Evolutionary conservation across 2,329 filamentous ascomycete species (phyloP).

Genomic region (Gaeumannomyces sp.): DNA sequence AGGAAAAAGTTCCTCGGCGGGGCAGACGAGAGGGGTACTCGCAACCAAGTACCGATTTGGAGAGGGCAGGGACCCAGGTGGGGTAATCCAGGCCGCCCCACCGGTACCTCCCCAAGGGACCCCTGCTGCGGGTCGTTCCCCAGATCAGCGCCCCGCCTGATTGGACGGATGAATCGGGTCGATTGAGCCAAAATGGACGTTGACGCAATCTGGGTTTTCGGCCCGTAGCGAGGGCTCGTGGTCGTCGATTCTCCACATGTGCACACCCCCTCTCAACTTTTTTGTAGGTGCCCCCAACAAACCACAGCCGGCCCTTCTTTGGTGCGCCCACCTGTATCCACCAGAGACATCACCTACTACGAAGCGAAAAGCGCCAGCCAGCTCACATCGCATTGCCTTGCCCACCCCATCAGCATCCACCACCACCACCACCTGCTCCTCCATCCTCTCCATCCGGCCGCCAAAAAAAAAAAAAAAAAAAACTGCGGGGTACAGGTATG

Average conservation of each 20-base stretch:
- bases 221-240: constrained; percentile 20
- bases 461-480: not conserved
- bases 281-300: too few relatives aligned
- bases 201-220: constrained; percentile 29
- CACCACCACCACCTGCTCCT: not conserved
- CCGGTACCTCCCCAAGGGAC: not conserved
- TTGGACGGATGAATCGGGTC: constrained; percentile 16
- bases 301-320: too few relatives aligned
- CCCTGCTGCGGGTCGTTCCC: not conserved
- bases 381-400: not conserved
- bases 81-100: not conserved
- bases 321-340: too few relatives aligned
- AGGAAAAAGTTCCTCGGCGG: not conserved
- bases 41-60: not conserved
- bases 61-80: not conserved
- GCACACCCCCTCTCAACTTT: too few relatives aligned
- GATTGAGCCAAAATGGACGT: constrained; percentile 15
- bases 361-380: not conserved
- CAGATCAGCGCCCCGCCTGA: constrained; percentile 7
- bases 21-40: not conserved
- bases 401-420: not conserved
- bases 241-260: not conserved
- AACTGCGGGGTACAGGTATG: not conserved
- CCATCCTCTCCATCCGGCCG: too few relatives aligned
- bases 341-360: too few relatives aligned